Conservation (phyloP, 2,329 filamentous ascomycete species). For the Fusarium sp. region DNA sequence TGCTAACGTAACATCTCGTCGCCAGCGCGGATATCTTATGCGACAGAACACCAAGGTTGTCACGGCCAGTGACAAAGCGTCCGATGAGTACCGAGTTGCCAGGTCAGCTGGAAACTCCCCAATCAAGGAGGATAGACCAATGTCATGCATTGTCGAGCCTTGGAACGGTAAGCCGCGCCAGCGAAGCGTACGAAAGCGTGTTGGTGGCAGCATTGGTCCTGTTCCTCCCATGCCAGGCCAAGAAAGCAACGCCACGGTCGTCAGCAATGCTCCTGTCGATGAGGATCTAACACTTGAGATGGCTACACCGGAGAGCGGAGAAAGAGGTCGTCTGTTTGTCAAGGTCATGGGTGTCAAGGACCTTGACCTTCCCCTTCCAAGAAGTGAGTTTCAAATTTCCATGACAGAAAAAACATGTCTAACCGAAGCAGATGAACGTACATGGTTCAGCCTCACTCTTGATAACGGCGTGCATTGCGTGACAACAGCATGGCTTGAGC, state of each 20-base stretch:
- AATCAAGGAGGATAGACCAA: conserved; percentile 81
- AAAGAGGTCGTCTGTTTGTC: conserved; percentile 92
- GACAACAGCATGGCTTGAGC: conserved; percentile 93
- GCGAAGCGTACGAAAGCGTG: conserved; percentile 70
- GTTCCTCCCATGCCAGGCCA: conserved; percentile 89
- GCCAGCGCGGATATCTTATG: conserved; percentile 98
- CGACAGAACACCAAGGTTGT: conserved; percentile 98
- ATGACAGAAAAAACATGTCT: conserved; percentile 26
- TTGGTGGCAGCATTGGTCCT: conserved; percentile 64
- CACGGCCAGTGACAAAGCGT: conserved; percentile 84
- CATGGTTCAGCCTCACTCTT: conserved; percentile 95
- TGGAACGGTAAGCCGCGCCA: conserved; percentile 88
- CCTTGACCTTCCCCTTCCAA: conserved; percentile 89
- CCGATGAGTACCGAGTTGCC: conserved; percentile 66
- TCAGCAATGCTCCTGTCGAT: conserved; percentile 76
- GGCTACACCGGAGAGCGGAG: conserved; percentile 80
- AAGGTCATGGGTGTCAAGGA: conserved; percentile 99
- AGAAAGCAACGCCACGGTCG: conserved; percentile 78
- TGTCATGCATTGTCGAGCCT: conserved; percentile 96
- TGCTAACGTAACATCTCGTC: conserved; percentile 73
- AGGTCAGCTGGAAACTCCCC: conserved; percentile 78
- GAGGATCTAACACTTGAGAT: conserved; percentile 71
- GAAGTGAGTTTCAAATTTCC: conserved; percentile 72
- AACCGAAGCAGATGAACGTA: conserved; percentile 77
- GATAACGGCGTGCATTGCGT: conserved; percentile 99